Conservation (phyloP, 2,329 filamentous ascomycete genomes). For the Chrysoporthe deuterocubensis region DNA sequence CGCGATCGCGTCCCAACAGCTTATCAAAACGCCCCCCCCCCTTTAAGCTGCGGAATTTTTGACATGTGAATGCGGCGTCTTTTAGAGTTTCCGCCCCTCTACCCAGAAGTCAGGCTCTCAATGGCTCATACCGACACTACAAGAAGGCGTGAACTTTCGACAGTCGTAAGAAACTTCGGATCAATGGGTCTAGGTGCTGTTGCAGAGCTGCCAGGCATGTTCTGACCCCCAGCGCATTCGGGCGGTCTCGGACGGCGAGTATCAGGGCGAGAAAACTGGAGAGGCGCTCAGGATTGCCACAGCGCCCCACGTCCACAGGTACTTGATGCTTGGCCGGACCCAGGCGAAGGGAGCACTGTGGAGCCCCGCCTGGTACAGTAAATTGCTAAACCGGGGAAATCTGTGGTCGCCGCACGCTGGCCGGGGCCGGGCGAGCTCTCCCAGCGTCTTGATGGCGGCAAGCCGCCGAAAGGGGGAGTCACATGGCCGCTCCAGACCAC, state of each 20-base stretch:
- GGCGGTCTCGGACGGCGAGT: conserved; percentile 27
- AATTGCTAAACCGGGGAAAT: conserved; percentile 26
- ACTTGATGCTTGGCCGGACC: conserved; percentile 19
- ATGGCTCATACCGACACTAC: not conserved
- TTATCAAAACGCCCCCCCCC: not conserved
- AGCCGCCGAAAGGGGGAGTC: not conserved
- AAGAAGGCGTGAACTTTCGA: not conserved
- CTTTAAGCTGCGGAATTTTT: not conserved
- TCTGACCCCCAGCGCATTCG: conserved; percentile 25
- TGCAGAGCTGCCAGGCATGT: not conserved
- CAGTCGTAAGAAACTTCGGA: not conserved
- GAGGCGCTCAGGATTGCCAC: conserved; percentile 14
- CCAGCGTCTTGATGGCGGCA: not conserved
- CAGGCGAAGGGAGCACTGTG: conserved; percentile 17
- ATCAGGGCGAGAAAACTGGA: conserved; percentile 26
- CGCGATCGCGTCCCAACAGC: not conserved
- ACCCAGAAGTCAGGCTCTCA: not conserved
- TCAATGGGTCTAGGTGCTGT: not conserved
- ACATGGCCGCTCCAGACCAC: not conserved
- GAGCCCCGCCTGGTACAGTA: conserved; percentile 21
- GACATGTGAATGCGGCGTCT: conserved; percentile 12
- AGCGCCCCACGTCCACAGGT: conserved; percentile 15
- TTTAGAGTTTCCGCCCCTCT: conserved; percentile 3
- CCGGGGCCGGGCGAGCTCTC: not conserved
- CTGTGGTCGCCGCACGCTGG: conserved; percentile 15